Base-by-base conservation (phyloP, 495 filamentous ascomycete species). In the Neurospora sp. region DNA sequence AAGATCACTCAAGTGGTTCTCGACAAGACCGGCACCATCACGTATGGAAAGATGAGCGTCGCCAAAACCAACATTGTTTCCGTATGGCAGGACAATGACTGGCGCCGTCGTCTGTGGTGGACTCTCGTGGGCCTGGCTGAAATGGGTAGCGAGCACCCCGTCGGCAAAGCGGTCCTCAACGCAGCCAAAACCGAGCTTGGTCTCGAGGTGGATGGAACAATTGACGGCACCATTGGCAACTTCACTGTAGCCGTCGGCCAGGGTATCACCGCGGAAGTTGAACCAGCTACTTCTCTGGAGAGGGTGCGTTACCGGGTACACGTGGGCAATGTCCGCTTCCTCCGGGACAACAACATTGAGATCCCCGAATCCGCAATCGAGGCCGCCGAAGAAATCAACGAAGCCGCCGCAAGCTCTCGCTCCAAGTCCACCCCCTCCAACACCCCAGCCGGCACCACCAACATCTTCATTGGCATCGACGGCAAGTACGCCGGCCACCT, bases 21-120 rank as follows among this genome's bases (percentile, higher is more conserved):
- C n/a, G 96, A 99, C 83, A 99, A 99, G 86, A 99, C 96, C 5
- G 96, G 96, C 38, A 99, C 96, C 2, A 85, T 99, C 76, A 99
- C 96, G 0, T 89, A 94, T 72, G 96, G 96, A 0, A 94, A 92
- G 80, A 98, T 99, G 96, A 94, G 87, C 73, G 94, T 98, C 37
- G 90, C 92, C 31, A 88, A 91, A 73, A 83, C 85, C 23, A 88
- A 88, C 44, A 85, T 93, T 70, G 88, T 89, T 42, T 82, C 88
- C 31, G 84, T 86, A 0, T 98, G 94, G 94, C 83, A 87, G 39
- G 84, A 86, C 44, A 89, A 88, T 69, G 88, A 91, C 39, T 90
- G 88, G 87, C 89, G 89, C 69, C 88, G 86, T 71, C 88, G 88
- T 54, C 84, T 98, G 5, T 99, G 96, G 96, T 99, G 96, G 96